These are phyloP conservation scores for Penicillium steckii DNA, from an alignment of 495 filamentous ascomycete species.

Conservation along the genomic window DNA sequence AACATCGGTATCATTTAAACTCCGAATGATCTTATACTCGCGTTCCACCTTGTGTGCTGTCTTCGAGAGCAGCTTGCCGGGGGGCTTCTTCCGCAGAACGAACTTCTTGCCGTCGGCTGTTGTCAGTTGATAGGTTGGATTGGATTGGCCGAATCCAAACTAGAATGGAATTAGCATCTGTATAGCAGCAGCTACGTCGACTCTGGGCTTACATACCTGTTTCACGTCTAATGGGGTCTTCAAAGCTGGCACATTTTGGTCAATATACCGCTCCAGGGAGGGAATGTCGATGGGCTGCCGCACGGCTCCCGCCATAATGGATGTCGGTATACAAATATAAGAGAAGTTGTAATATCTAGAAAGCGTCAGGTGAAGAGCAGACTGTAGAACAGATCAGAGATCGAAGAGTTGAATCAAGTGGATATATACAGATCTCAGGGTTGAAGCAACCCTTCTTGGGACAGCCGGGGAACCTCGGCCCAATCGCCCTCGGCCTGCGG, in stretches of 20 bases:
- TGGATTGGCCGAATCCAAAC: constrained; percentile 97
- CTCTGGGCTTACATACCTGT: constrained; percentile 57
- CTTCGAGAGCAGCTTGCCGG: constrained; percentile 84
- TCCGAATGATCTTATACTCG: constrained; percentile 87
- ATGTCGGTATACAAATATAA: not conserved
- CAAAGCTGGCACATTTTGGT: constrained; percentile 72
- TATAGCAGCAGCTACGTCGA: not conserved
- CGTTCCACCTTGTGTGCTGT: constrained; percentile 95
- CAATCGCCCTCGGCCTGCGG: not conserved
- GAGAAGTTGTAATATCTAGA: no score
- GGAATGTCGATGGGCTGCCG: constrained; percentile 83
- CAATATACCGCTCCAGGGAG: constrained; percentile 75
- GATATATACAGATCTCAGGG: constrained; percentile 4
- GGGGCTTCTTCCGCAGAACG: constrained; percentile 94
- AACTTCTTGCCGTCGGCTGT: constrained; percentile 63
- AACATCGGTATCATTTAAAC: constrained; percentile 74
- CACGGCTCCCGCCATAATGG: constrained; percentile 78
- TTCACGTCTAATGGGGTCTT: constrained; percentile 79
- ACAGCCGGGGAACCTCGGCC: constrained; percentile 1
- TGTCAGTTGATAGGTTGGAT: constrained; percentile 91
- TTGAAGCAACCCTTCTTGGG: not conserved
- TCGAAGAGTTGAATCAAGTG: not conserved
- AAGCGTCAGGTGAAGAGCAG: not conserved
- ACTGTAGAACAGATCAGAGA: not conserved
- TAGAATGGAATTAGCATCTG: constrained; percentile 32